Evolutionary conservation across 2,329 filamentous ascomycete species (phyloP).

Genomic region (Penicillium aurantiogriseum): DNA sequence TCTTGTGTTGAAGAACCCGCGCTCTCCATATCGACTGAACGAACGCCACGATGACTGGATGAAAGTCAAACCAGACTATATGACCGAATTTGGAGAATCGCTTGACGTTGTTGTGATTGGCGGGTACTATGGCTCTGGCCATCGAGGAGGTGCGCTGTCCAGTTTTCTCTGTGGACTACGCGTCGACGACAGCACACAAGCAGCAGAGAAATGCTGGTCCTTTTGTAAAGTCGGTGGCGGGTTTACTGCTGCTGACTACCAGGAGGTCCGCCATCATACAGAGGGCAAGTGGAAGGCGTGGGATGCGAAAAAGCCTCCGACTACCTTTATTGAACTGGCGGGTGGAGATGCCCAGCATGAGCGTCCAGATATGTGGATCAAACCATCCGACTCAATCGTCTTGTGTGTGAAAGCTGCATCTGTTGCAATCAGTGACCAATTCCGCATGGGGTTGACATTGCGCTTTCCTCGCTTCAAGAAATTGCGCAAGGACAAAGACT

Average conservation of each 20-base stretch:
- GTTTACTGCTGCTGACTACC: constrained; percentile 80
- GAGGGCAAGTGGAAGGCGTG: constrained; percentile 90
- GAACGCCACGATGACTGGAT: constrained; percentile 95
- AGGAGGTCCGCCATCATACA: constrained; percentile 75
- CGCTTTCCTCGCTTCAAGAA: constrained; percentile 88
- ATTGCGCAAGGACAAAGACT: constrained; percentile 77
- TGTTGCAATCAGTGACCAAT: constrained; percentile 71
- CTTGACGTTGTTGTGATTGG: constrained; percentile 88
- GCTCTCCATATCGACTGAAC: constrained; percentile 81
- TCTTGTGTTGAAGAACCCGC: constrained; percentile 88
- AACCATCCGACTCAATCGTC: constrained; percentile 81
- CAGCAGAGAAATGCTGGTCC: constrained; percentile 72
- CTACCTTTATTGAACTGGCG: constrained; percentile 74
- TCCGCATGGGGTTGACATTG: constrained; percentile 72
- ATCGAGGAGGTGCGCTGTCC: constrained; percentile 75
- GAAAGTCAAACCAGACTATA: constrained; percentile 98
- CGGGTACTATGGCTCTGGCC: constrained; percentile 87
- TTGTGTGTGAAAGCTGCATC: constrained; percentile 85
- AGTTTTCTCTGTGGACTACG: constrained; percentile 89
- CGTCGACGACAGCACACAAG: constrained; percentile 62
- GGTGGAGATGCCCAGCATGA: constrained; percentile 75
- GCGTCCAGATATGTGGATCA: constrained; percentile 88
- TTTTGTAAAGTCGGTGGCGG: constrained; percentile 99
- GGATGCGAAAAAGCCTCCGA: constrained; percentile 74
- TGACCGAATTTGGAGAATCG: constrained; percentile 91